phyloP scores from a whole-genome alignment of 148 eudicot genomes.

The Drosera capensis region DNA sequence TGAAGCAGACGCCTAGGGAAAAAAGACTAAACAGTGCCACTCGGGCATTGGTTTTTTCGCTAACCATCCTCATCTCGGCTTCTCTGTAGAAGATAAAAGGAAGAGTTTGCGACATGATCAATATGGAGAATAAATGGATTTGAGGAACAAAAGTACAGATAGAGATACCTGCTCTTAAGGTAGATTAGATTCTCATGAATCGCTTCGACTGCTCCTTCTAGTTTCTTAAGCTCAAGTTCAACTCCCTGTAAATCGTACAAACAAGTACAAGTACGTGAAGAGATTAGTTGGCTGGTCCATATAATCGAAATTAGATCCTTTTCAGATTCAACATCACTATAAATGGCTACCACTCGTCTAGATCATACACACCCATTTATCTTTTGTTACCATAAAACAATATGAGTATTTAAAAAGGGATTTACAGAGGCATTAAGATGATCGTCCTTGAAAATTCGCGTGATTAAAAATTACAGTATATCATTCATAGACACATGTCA shows the following conservation, averaged over 20 bases:
- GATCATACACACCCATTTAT: too few species aligned
- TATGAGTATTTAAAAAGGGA: too few species aligned
- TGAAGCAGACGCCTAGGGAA: constrained; percentile 49
- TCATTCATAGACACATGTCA: too few species aligned
- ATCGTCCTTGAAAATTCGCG: too few species aligned
- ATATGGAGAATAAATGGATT: background rate
- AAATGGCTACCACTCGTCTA: too few species aligned
- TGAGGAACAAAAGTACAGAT: background rate
- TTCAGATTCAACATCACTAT: background rate
- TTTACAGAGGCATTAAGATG: too few species aligned
- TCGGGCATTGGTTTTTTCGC: constrained; percentile 42
- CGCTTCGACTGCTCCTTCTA: constrained; percentile 76
- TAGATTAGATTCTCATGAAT: constrained; percentile 65
- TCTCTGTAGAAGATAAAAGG: too few species aligned
- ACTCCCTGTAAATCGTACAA: constrained; percentile 30
- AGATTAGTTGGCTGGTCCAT: background rate
- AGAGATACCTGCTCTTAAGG: constrained; percentile 40
- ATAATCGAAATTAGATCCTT: background rate
- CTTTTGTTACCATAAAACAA: too few species aligned
- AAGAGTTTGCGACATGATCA: too few species aligned
- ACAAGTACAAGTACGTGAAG: background rate
- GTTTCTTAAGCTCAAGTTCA: constrained; percentile 78
- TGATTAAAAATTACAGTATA: too few species aligned
- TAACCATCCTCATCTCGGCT: constrained; percentile 53
- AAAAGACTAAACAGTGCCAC: constrained; percentile 54